Evolutionary conservation across 1,284 basidiomycete species (phyloP), one percentile per base, ranked within the genome.

Genomic region (Serendipita sp.): DNA sequence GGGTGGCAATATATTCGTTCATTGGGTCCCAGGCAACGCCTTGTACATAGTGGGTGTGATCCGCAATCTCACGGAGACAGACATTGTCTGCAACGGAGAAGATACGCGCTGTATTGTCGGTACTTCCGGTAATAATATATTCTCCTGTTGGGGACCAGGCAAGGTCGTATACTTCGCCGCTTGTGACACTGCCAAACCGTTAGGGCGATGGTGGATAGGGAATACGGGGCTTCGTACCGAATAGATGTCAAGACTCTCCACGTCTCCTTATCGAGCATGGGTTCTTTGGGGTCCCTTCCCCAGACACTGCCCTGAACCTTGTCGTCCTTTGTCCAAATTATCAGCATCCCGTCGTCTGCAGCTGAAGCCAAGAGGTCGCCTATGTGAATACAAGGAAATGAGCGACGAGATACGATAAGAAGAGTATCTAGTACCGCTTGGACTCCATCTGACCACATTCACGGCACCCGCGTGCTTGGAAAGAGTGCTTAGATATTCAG

Each of bases 111-210:
- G 88, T 90, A 71, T 98, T 97, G 73, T 99, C 96, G 2, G 95
- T 98, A 69, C 92, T 94, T 6, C 95, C 95, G 12, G 93, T 88
- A 61, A 98, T 83, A 64, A 99, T 82, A 67, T 91, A 94, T 68
- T 95, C 91, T 55, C 94, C 93, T 29, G 89, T 87, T 0, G 96
- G 96, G 67, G 91, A 93, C 95, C 95, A 99, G 0, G 93, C 91
- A 53, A 99, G 78, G 72, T 99, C 95, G 72, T 99, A 98, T 10
- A 99, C 92, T 73, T 98, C 93, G 81, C 93, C 92, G 12, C 84
- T 85, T 0, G 90, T 91, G 68, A 85, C 87, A 61, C 87, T 88
- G 66, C 3, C 38, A 60, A 13, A 50, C 41, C 60, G 30, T 17
- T 63, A 58, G 62, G 30, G 22, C 6, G 64, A 61, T 41, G 41